A percentile compares a stretch with the other conserved stretches of the same genome.
Evolutionary conservation across 2,329 filamentous ascomycete species (phyloP).

Genomic region (Trichoderma asperellum): DNA sequence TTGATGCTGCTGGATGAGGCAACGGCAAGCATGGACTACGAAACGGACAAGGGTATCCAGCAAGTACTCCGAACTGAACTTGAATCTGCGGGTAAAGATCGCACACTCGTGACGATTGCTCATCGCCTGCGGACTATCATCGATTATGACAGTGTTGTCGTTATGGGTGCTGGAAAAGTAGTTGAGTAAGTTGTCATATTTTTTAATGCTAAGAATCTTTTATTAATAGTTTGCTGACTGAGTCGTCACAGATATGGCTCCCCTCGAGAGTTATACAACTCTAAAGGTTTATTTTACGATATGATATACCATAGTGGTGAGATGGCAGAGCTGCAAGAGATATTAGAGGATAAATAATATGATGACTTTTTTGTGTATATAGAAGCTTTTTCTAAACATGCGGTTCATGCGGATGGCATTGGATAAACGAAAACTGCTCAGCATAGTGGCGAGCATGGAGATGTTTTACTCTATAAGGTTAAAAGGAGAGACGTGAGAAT

Average conservation of each 20-base stretch:
- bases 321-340: conserved; percentile 50
- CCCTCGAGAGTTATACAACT: conserved; percentile 51
- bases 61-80: conserved; percentile 56
- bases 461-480: background rate
- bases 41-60: conserved; percentile 61
- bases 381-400: background rate
- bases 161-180: conserved; percentile 58
- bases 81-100: conserved; percentile 47
- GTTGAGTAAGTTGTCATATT: conserved; percentile 50
- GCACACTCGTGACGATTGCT: conserved; percentile 62
- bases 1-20: conserved; percentile 63
- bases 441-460: background rate
- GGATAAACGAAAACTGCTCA: background rate
- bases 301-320: conserved; percentile 61
- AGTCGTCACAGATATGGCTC: conserved; percentile 46
- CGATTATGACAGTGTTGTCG: conserved; percentile 62
- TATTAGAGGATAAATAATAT: conserved; percentile 33
- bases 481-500: background rate
- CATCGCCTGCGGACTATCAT: conserved; percentile 62
- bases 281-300: conserved; percentile 54
- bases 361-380: background rate
- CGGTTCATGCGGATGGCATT: background rate
- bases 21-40: conserved; percentile 63
- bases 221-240: background rate
- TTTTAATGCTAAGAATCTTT: background rate